Conservation (phyloP, 768 basidiomycete species). For the Stropharia rugosoannulata region DNA sequence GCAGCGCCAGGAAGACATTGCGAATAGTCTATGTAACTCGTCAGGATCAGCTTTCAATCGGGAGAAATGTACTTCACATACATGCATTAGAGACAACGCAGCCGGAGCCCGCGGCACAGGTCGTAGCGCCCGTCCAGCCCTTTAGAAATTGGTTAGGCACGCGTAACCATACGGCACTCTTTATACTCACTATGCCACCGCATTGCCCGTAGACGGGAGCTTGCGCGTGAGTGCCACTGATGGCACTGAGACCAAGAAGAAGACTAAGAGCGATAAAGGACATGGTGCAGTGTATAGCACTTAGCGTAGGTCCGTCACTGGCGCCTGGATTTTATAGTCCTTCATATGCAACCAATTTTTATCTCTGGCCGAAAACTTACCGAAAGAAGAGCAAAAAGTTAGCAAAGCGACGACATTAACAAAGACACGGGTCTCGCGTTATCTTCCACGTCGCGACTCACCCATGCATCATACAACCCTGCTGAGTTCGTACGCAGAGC, state of each 20-base stretch:
- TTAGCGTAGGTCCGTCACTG: background rate
- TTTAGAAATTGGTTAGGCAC: background rate
- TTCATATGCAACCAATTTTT: too few species aligned
- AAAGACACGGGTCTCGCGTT: background rate
- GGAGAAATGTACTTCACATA: background rate
- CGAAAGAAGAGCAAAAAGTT: too few species aligned
- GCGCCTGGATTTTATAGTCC: background rate
- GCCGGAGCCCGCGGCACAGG: constrained; percentile 11
- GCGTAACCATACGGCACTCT: background rate
- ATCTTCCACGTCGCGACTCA: background rate
- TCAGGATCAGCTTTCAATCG: background rate
- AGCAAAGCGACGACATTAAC: too few species aligned
- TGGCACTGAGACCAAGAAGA: background rate
- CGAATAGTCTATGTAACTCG: constrained; percentile 7
- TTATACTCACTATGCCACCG: constrained; percentile 10
- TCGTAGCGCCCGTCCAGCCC: constrained; percentile 14
- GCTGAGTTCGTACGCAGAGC: background rate
- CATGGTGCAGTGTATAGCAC: background rate
- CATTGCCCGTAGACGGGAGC: background rate
- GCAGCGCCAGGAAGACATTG: constrained; percentile 15
- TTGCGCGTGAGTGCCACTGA: background rate
- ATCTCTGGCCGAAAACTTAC: background rate
- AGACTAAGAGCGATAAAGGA: background rate
- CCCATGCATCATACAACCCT: constrained; percentile 1
- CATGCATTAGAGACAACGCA: constrained; percentile 13